phyloP scores from a whole-genome alignment of 352 stramenopile species.

The Phytopythium litorale region DNA sequence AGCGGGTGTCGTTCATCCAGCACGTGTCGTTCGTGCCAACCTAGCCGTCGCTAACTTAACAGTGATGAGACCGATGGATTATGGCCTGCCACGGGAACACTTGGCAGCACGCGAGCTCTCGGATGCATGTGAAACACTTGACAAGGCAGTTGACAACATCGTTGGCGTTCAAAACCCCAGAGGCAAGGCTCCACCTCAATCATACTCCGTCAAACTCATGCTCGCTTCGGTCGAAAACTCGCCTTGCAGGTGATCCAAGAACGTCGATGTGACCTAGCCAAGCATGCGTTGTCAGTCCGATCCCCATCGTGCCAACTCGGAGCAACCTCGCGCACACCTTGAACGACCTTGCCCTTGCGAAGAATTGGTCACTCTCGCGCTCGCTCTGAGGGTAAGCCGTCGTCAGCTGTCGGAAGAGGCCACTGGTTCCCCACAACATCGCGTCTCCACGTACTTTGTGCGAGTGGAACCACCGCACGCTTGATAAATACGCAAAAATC shows the following conservation, averaged over 20 bases:
- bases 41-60: background rate
- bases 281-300: background rate
- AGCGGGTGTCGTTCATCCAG: slow-evolving; percentile 87
- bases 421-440: background rate
- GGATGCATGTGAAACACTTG: too few species aligned
- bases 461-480: slow-evolving; percentile 28
- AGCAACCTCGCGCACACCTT: slow-evolving; percentile 16
- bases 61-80: background rate
- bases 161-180: background rate
- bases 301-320: too few species aligned
- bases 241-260: slow-evolving; percentile 31
- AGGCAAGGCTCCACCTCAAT: slow-evolving; percentile 10
- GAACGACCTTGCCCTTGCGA: slow-evolving; percentile 26
- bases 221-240: slow-evolving; percentile 48
- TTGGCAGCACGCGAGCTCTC: too few species aligned
- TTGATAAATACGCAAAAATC: slow-evolving; percentile 32
- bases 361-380: slow-evolving; percentile 31
- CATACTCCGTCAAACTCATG: slow-evolving; percentile 36
- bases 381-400: slow-evolving; percentile 16
- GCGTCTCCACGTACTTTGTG: slow-evolving; percentile 24
- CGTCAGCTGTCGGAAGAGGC: background rate
- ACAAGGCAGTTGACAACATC: too few species aligned
- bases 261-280: slow-evolving; percentile 31
- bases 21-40: slow-evolving; percentile 76
- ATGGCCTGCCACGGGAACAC: too few species aligned